phyloP scores from a whole-genome alignment of 2,329 filamentous ascomycete species.

The Penicillium sp. region DNA sequence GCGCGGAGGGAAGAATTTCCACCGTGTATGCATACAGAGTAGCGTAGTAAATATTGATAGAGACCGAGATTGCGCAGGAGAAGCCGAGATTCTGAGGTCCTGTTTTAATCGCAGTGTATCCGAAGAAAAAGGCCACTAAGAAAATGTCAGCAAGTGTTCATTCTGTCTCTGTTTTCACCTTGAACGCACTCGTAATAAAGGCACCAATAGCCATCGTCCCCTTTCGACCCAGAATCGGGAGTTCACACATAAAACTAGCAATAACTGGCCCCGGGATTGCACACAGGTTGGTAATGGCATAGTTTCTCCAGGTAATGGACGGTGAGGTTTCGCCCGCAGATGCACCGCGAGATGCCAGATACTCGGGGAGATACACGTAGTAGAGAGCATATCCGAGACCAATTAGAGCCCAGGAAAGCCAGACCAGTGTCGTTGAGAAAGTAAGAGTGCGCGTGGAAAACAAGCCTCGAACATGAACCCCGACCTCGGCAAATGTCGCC shows the following conservation, averaged over 20 bases:
- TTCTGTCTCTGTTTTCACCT: too few relatives aligned
- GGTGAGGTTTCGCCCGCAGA: constrained; percentile 56
- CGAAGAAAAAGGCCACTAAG: constrained; percentile 69
- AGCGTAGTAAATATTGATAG: constrained; percentile 72
- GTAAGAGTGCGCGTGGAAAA: constrained; percentile 65
- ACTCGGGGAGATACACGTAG: constrained; percentile 71
- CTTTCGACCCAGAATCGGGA: constrained; percentile 60
- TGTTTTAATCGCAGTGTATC: constrained; percentile 69
- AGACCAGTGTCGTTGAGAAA: constrained; percentile 66
- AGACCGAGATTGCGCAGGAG: constrained; percentile 68
- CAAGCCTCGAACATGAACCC: constrained; percentile 65
- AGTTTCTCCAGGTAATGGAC: constrained; percentile 70
- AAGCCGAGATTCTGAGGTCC: constrained; percentile 68
- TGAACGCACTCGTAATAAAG: constrained; percentile 53
- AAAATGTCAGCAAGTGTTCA: neutral
- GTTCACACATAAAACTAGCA: constrained; percentile 68
- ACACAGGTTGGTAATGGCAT: constrained; percentile 68
- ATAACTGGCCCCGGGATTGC: constrained; percentile 71
- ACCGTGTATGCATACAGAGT: constrained; percentile 66
- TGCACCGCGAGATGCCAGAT: constrained; percentile 64
- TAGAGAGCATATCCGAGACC: constrained; percentile 75
- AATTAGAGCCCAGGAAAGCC: constrained; percentile 70
- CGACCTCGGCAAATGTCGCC: constrained; percentile 44
- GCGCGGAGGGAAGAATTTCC: constrained; percentile 40
- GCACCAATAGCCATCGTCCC: constrained; percentile 70